Conservation (phyloP, 805 yeast species). For the Debaryomyces castellii region DNA sequence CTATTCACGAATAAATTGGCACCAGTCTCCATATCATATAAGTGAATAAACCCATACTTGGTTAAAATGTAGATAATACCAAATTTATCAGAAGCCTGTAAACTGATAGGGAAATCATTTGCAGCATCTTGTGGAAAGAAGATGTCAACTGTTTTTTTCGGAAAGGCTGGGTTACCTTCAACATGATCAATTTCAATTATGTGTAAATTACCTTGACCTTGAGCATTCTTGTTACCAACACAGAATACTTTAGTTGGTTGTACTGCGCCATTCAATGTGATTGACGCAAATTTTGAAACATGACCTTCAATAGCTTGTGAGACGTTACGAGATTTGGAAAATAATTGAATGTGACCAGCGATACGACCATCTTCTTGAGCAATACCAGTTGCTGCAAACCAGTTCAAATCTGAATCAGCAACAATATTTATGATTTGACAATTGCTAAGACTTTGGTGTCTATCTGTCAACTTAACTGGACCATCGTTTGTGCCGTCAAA, state of each 20-base stretch:
- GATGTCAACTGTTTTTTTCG: constrained; percentile 87
- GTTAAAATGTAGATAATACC: constrained; percentile 90
- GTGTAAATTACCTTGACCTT: constrained; percentile 72
- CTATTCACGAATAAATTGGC: constrained; percentile 91
- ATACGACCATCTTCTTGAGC: constrained; percentile 91
- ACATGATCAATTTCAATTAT: constrained; percentile 95
- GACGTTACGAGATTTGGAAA: constrained; percentile 81
- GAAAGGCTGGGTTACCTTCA: constrained; percentile 77
- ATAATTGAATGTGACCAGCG: constrained; percentile 94
- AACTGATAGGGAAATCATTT: constrained; percentile 93
- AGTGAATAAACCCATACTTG: constrained; percentile 93
- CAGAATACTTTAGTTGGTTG: constrained; percentile 83
- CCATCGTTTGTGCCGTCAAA: constrained; percentile 75
- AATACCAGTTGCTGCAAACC: constrained; percentile 96
- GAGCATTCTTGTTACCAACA: constrained; percentile 85
- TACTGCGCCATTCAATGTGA: constrained; percentile 71
- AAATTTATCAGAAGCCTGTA: constrained; percentile 79
- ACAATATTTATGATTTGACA: constrained; percentile 90
- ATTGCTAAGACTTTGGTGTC: constrained; percentile 76
- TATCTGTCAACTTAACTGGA: constrained; percentile 78
- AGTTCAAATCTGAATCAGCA: constrained; percentile 73
- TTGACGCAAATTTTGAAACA: constrained; percentile 83
- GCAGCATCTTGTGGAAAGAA: constrained; percentile 96
- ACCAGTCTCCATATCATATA: constrained; percentile 92
- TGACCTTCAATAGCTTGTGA: constrained; percentile 98